Evolutionary conservation across 768 basidiomycete species (phyloP), one percentile per base, ranked within the genome.

Genomic region (Serendipita indica): DNA sequence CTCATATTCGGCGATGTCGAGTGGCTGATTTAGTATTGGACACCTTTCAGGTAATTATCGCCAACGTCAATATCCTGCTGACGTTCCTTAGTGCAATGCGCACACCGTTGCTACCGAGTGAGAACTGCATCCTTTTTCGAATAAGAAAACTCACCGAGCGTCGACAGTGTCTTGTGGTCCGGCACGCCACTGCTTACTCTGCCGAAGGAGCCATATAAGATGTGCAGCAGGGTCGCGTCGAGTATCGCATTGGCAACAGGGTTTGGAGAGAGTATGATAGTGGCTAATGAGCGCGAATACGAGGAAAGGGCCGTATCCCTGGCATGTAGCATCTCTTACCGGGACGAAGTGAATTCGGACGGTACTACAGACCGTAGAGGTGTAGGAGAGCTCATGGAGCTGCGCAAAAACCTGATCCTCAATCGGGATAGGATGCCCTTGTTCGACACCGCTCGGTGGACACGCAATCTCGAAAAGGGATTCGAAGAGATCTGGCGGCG

Each of bases 21-120:
- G 73, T 76, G n/a, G 73, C 74, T 3, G 77, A 78, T 61, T 66
- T 78, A 6, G 73, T 77, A 61, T 67, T 78, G n/a, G 77, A 78
- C 63, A 79, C 77, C 2, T 72, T 72, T 3, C 77, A 78, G 71
- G 76, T 74, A 35, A 12, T 72, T 60, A 2, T 7, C 2, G 4
- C 18, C n/a, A 13, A 12, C 12, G 14, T 3, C 12, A 3, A 16
- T 7, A 13, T 1, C 3, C 32, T 25, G 1, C 12, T 46, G 30
- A 28, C 60, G 35, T 30, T 39, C 22, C 10, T 18, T 57, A 77
- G 76, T 77, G 77, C 64, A 78, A 75, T 60, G 77, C 77, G 16
- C 77, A 78, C 58, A 78, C 77, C 3, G 72, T 76, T 35, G 74
- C 76, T 12, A 72, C 74, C 12, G 77, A 78, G 75, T 77, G 57